A percentile compares a stretch with the other conserved stretches of the same genome.
phyloP scores from a whole-genome alignment of 2,329 filamentous ascomycete species.

The Didymella segeticola region DNA sequence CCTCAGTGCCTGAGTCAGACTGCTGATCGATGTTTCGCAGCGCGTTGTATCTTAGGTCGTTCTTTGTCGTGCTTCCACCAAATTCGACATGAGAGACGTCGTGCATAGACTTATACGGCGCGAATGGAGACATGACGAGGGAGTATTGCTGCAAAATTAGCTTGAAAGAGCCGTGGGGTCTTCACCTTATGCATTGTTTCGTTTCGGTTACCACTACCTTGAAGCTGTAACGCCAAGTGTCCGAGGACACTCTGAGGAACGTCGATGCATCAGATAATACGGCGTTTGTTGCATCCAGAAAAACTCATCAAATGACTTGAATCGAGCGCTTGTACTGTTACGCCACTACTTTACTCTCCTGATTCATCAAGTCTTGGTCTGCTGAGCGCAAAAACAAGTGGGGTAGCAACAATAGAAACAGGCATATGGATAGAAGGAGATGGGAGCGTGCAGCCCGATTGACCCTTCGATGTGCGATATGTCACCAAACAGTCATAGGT shows the following conservation, averaged over 20 bases:
- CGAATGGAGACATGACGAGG: constrained; percentile 13
- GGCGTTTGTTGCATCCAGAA: too few relatives aligned
- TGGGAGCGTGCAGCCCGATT: too few relatives aligned
- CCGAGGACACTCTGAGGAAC: constrained; percentile 10
- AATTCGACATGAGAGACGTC: constrained; percentile 18
- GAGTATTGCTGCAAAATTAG: background rate
- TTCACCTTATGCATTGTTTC: background rate
- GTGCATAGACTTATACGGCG: constrained; percentile 23
- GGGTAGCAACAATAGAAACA: too few relatives aligned
- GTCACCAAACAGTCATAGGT: too few relatives aligned
- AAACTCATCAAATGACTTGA: too few relatives aligned
- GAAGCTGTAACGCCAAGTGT: constrained; percentile 38
- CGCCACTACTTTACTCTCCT: too few relatives aligned
- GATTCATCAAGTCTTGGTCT: too few relatives aligned
- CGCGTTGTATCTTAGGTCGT: constrained; percentile 33
- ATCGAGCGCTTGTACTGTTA: too few relatives aligned
- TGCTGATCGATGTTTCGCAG: constrained; percentile 28
- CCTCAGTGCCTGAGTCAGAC: constrained; percentile 39
- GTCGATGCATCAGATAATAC: background rate
- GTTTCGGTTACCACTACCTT: constrained; percentile 24
- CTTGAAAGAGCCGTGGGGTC: background rate
- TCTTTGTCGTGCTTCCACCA: constrained; percentile 22
- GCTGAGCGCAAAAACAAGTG: too few relatives aligned
- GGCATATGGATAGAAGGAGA: too few relatives aligned
- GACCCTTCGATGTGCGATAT: too few relatives aligned